Evolutionary conservation across 768 basidiomycete genomes (phyloP).

Genomic region (Pleurotus salmoneostramineus): DNA sequence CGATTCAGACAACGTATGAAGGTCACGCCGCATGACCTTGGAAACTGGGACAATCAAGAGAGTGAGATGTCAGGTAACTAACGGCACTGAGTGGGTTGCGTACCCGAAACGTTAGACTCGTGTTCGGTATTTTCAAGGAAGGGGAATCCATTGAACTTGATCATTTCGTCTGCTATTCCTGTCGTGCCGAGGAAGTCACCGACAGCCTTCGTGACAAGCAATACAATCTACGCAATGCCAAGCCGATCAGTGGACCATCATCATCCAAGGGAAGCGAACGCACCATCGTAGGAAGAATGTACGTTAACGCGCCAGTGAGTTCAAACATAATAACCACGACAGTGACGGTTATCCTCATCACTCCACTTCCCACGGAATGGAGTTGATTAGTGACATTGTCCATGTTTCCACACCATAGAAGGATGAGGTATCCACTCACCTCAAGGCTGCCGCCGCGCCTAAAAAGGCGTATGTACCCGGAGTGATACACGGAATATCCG

Average conservation of each 20-base stretch:
- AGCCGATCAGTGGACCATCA: slow-evolving; percentile 8
- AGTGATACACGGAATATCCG: slow-evolving; percentile 94
- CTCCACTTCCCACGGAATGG: slow-evolving; percentile 53
- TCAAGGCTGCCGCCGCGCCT: slow-evolving; percentile 93
- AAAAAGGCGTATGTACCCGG: slow-evolving; percentile 98
- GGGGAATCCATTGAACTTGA: slow-evolving; percentile 95
- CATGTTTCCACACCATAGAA: background rate
- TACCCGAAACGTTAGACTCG: slow-evolving; percentile 87
- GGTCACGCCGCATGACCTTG: slow-evolving; percentile 82
- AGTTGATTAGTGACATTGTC: background rate
- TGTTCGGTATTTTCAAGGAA: slow-evolving; percentile 96
- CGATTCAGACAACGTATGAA: slow-evolving; percentile 66
- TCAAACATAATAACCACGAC: slow-evolving; percentile 99
- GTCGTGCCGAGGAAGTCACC: slow-evolving; percentile 90
- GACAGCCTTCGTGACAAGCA: slow-evolving; percentile 95
- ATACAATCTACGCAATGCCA: slow-evolving; percentile 67
- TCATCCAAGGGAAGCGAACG: slow-evolving; percentile 13
- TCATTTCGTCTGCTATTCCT: slow-evolving; percentile 97
- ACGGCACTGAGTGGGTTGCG: slow-evolving; percentile 17
- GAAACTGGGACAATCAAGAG: slow-evolving; percentile 51
- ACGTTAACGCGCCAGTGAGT: slow-evolving; percentile 93
- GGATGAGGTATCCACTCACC: slow-evolving; percentile 38
- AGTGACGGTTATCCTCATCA: slow-evolving; percentile 96
- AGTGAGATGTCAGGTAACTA: background rate
- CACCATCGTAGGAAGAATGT: slow-evolving; percentile 98